A percentile compares a stretch with the other conserved stretches of the same genome.
Evolutionary conservation across 2,329 filamentous ascomycete genomes (phyloP).

Genomic region (Colletotrichum orchidophilum): DNA sequence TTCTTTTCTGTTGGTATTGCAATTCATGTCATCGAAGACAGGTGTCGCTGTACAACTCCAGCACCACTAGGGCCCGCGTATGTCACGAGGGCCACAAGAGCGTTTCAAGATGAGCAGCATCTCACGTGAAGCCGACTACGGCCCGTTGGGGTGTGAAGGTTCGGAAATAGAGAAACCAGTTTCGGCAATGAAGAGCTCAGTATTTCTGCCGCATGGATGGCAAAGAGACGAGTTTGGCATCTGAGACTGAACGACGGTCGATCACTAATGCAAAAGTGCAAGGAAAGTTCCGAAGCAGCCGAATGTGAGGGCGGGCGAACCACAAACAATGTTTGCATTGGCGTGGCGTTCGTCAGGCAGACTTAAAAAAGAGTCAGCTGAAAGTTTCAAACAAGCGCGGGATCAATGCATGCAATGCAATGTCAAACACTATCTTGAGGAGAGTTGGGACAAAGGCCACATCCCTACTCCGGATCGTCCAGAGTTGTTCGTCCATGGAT

Average conservation of each 20-base stretch:
- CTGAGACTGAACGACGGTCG: conserved; percentile 29
- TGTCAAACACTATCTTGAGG: conserved; percentile 7
- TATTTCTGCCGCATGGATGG: conserved; percentile 5
- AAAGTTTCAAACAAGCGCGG: not conserved
- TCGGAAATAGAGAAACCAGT: not conserved
- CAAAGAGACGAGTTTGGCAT: conserved; percentile 32
- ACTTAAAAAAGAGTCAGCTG: not conserved
- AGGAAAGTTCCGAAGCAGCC: conserved; percentile 30
- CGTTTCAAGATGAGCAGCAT: not conserved
- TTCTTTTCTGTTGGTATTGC: not conserved
- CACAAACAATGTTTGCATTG: conserved; percentile 26
- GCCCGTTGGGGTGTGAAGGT: not conserved
- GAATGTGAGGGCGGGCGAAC: conserved; percentile 25
- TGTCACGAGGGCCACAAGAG: not conserved
- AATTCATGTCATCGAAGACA: not conserved
- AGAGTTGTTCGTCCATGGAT: conserved; percentile 24
- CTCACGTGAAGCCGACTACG: not conserved
- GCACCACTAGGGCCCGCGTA: not conserved
- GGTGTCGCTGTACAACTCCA: not conserved
- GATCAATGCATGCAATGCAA: conserved; percentile 32
- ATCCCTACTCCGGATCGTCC: conserved; percentile 9
- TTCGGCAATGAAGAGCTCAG: not conserved
- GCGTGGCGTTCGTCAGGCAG: conserved; percentile 23
- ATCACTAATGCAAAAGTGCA: conserved; percentile 29
- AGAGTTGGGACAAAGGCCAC: not conserved